phyloP scores from a whole-genome alignment of 2,329 filamentous ascomycete species.

The Colletotrichum sp. region DNA sequence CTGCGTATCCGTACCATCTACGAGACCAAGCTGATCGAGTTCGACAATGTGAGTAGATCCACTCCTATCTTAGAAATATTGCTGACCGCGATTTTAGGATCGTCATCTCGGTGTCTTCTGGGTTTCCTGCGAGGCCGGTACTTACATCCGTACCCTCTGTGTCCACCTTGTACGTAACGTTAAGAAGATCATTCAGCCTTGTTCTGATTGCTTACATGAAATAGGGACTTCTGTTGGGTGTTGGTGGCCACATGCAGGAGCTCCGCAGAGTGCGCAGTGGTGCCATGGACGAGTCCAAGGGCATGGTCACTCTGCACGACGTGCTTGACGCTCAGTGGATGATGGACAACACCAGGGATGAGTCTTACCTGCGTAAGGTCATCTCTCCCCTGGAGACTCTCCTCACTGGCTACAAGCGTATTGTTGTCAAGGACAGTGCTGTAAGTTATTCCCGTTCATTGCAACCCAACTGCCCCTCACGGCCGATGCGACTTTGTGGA shows the following conservation, averaged over 20 bases:
- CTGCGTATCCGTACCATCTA: slow-evolving; percentile 97
- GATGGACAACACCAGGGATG: slow-evolving; percentile 89
- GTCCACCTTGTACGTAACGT: slow-evolving; percentile 69
- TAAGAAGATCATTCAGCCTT: slow-evolving; percentile 43
- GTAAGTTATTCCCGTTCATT: slow-evolving; percentile 3
- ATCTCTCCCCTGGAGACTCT: slow-evolving; percentile 94
- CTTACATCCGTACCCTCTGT: slow-evolving; percentile 97
- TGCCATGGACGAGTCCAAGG: slow-evolving; percentile 91
- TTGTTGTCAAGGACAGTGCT: slow-evolving; percentile 96
- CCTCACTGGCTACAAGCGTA: slow-evolving; percentile 90
- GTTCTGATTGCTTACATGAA: slow-evolving; percentile 1
- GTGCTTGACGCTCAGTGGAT: slow-evolving; percentile 96
- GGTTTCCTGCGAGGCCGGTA: slow-evolving; percentile 98
- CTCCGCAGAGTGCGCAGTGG: slow-evolving; percentile 91
- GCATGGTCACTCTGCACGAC: slow-evolving; percentile 92
- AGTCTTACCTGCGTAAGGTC: slow-evolving; percentile 88
- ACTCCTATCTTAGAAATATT: background rate
- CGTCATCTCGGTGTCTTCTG: slow-evolving; percentile 97
- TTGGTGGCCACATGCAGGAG: slow-evolving; percentile 98
- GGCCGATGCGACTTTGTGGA: slow-evolving; percentile 4
- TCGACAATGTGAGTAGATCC: slow-evolving; percentile 70
- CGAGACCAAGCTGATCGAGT: slow-evolving; percentile 96
- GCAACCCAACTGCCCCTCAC: background rate
- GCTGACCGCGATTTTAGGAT: slow-evolving; percentile 50
- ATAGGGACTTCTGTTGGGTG: slow-evolving; percentile 70